phyloP scores from a whole-genome alignment of 1,284 basidiomycete species.

The Pyrrhoderma lamaoense region DNA sequence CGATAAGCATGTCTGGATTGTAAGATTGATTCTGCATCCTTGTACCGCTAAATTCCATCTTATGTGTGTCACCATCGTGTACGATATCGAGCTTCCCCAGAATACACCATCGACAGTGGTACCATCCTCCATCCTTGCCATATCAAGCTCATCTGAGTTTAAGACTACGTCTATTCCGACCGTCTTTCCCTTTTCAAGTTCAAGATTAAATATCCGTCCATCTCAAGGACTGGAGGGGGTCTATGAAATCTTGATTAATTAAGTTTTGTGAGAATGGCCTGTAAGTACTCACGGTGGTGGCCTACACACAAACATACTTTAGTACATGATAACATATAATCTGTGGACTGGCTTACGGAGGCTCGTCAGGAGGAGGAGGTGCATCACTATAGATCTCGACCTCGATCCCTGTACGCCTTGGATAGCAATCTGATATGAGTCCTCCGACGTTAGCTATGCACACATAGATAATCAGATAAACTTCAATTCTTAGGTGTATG shows the following conservation, averaged over 20 bases:
- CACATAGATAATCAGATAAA: conserved; percentile 9
- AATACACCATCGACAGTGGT: conserved; percentile 74
- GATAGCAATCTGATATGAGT: conserved; percentile 75
- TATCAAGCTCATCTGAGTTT: conserved; percentile 69
- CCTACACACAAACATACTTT: conserved; percentile 28
- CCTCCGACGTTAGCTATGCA: conserved; percentile 65
- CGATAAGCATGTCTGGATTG: conserved; percentile 60
- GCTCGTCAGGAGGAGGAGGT: conserved; percentile 71
- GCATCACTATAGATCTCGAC: conserved; percentile 77
- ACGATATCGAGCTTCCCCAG: conserved; percentile 77
- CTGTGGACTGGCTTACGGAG: conserved; percentile 51
- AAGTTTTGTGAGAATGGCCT: background rate
- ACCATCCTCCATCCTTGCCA: conserved; percentile 82
- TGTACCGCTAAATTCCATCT: conserved; percentile 74
- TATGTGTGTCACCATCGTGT: conserved; percentile 65
- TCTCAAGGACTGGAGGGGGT: conserved; percentile 75
- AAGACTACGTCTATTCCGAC: conserved; percentile 71
- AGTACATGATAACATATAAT: conserved; percentile 18
- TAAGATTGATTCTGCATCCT: conserved; percentile 55
- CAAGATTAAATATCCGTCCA: conserved; percentile 75
- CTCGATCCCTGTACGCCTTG: conserved; percentile 70
- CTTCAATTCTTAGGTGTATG: background rate
- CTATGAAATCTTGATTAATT: conserved; percentile 32
- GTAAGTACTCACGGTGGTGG: conserved; percentile 59
- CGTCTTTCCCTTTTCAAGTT: conserved; percentile 64